Conservation (phyloP, 768 basidiomycete genomes). For the Pholiota microspora region DNA sequence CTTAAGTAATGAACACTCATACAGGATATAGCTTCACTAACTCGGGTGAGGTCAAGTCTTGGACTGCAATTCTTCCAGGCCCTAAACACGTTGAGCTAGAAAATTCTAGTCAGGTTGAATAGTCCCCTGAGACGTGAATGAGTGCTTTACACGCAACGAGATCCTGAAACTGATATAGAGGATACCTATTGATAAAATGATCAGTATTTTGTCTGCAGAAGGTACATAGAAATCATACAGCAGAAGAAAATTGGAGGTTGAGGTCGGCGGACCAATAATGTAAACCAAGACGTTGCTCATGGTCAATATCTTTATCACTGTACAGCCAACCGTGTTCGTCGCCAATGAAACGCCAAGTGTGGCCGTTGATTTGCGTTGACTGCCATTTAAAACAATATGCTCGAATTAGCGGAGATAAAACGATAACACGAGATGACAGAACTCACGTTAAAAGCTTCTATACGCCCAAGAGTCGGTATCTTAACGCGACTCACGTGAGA, state of each 20-base stretch:
- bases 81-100: conserved; percentile 58
- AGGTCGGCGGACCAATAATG: conserved; percentile 42
- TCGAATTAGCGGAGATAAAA: background rate
- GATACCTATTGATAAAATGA: conserved; percentile 38
- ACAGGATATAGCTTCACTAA: conserved; percentile 22
- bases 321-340: conserved; percentile 54
- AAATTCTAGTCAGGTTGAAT: conserved; percentile 1
- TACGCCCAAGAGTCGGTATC: conserved; percentile 33
- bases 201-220: background rate
- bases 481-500: conserved; percentile 26
- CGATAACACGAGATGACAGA: background rate
- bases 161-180: conserved; percentile 46
- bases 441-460: conserved; percentile 50
- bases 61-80: conserved; percentile 48
- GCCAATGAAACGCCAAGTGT: conserved; percentile 41
- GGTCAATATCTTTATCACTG: conserved; percentile 12
- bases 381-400: conserved; percentile 13
- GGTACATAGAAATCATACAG: conserved; percentile 21
- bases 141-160: conserved; percentile 45
- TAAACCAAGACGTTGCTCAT: conserved; percentile 14
- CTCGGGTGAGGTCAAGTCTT: conserved; percentile 40
- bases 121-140: background rate
- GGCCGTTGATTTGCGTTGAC: conserved; percentile 32
- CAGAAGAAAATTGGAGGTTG: conserved; percentile 37
- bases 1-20: conserved; percentile 4